phyloP scores from a whole-genome alignment of 2,329 filamentous ascomycete genomes.

The Epichloe typhina region DNA sequence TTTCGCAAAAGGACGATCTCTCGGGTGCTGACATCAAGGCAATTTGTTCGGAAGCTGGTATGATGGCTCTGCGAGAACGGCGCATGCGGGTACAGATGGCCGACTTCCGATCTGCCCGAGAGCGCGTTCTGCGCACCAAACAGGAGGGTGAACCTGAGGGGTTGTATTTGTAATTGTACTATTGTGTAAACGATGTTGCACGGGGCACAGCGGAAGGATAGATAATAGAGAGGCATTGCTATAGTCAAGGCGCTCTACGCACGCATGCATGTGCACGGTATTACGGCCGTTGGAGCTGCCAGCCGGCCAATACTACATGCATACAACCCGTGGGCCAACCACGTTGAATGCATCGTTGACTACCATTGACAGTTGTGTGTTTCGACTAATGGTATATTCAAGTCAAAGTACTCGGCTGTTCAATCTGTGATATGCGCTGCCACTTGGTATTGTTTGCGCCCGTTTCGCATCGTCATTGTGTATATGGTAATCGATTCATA shows the following conservation, averaged over 20 bases:
- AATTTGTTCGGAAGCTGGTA: slow-evolving; percentile 92
- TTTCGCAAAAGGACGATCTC: slow-evolving; percentile 94
- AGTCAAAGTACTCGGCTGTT: neutral
- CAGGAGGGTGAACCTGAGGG: slow-evolving; percentile 96
- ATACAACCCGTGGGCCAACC: neutral
- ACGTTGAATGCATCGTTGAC: neutral
- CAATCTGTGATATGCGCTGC: neutral
- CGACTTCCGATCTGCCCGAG: slow-evolving; percentile 84
- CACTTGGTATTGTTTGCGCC: neutral
- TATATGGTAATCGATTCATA: no score
- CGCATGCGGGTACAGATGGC: slow-evolving; percentile 99
- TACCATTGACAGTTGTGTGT: neutral
- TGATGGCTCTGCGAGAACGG: slow-evolving; percentile 86
- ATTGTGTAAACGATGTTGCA: slow-evolving; percentile 3
- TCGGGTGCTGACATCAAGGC: slow-evolving; percentile 97
- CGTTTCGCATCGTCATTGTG: neutral
- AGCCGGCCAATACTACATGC: no score
- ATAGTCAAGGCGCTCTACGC: neutral
- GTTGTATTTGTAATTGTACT: slow-evolving; percentile 71
- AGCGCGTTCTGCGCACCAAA: slow-evolving; percentile 96
- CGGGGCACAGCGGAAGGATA: neutral
- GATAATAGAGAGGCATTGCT: neutral
- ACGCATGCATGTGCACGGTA: neutral
- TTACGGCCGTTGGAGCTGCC: neutral
- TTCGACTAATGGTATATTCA: neutral